Percentiles rank a stretch among this genome's conserved stretches.
phyloP scores from a whole-genome alignment of 2,329 filamentous ascomycete species.

The Diplocarpon rosae region DNA sequence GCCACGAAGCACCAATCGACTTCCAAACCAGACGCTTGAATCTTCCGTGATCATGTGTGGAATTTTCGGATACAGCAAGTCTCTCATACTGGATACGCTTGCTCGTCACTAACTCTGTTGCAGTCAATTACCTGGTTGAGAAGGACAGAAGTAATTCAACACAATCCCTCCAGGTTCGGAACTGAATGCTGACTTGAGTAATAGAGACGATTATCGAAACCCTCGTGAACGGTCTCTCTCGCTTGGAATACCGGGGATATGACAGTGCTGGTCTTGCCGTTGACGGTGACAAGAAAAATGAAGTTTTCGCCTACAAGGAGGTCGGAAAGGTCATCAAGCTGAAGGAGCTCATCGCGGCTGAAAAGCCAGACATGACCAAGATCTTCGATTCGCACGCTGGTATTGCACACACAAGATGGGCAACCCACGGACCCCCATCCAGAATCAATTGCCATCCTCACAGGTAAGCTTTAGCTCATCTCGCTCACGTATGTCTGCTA shows the following conservation, averaged over 20 bases:
- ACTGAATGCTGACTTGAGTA: no score
- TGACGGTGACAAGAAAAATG: conserved; percentile 97
- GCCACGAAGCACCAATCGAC: not conserved
- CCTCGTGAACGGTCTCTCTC: conserved; percentile 87
- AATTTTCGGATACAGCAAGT: conserved; percentile 10
- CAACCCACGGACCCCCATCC: conserved; percentile 90
- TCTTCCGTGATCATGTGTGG: conserved; percentile 3
- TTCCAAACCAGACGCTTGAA: not conserved
- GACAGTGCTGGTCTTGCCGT: conserved; percentile 93
- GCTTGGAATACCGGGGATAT: conserved; percentile 97
- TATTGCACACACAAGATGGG: conserved; percentile 98
- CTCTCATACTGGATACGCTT: not conserved
- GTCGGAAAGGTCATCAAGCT: conserved; percentile 98
- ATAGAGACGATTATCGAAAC: conserved; percentile 79
- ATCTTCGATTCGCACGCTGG: conserved; percentile 96
- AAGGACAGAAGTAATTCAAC: conserved; percentile 61
- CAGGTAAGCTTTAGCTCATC: conserved; percentile 49
- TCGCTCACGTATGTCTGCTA: conserved; percentile 7
- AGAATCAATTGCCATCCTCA: conserved; percentile 97
- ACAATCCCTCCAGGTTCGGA: no score
- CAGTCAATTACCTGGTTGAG: conserved; percentile 84
- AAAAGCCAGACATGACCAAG: conserved; percentile 77
- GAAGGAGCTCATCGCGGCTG: conserved; percentile 79
- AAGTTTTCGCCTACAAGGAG: conserved; percentile 96
- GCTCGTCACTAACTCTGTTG: not conserved